A percentile compares a stretch with the other conserved stretches of the same genome.
phyloP scores from a whole-genome alignment of 176 grass and related monocot species.

The Ensete ventricosum region DNA sequence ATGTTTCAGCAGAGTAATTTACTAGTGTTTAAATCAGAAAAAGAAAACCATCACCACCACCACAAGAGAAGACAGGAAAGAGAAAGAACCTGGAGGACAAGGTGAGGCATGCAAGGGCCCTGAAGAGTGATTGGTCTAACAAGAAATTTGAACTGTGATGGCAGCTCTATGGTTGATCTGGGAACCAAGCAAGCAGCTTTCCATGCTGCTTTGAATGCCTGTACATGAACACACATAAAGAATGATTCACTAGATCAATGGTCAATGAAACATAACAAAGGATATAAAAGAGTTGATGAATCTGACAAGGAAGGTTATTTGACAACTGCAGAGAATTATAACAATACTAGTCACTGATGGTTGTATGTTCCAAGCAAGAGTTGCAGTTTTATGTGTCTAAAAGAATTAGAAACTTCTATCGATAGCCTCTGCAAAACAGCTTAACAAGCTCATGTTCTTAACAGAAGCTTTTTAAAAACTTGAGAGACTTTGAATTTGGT shows the following conservation, averaged over 20 bases:
- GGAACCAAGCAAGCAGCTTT: constrained; percentile 38
- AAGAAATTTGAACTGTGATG: constrained; percentile 41
- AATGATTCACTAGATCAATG: neutral
- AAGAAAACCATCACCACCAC: too few relatives aligned
- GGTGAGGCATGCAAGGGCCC: constrained; percentile 49
- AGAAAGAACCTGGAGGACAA: constrained; percentile 41
- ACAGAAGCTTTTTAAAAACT: neutral
- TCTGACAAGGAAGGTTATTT: neutral
- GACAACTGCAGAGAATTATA: too few relatives aligned
- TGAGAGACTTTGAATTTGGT: neutral
- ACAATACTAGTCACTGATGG: too few relatives aligned
- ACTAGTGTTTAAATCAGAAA: neutral
- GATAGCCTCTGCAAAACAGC: too few relatives aligned
- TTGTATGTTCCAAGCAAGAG: too few relatives aligned
- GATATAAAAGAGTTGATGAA: neutral
- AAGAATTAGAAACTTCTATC: too few relatives aligned
- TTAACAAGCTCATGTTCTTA: neutral
- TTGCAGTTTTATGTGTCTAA: too few relatives aligned
- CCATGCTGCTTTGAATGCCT: constrained; percentile 66
- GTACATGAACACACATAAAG: constrained; percentile 2
- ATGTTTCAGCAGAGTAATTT: neutral
- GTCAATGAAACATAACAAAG: neutral
- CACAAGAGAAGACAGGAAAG: neutral
- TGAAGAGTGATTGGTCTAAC: constrained; percentile 41
- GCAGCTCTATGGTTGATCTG: constrained; percentile 36